Evolutionary conservation across 768 basidiomycete species (phyloP), one percentile per base, ranked within the genome.

Genomic region (Scleroderma citrinum): DNA sequence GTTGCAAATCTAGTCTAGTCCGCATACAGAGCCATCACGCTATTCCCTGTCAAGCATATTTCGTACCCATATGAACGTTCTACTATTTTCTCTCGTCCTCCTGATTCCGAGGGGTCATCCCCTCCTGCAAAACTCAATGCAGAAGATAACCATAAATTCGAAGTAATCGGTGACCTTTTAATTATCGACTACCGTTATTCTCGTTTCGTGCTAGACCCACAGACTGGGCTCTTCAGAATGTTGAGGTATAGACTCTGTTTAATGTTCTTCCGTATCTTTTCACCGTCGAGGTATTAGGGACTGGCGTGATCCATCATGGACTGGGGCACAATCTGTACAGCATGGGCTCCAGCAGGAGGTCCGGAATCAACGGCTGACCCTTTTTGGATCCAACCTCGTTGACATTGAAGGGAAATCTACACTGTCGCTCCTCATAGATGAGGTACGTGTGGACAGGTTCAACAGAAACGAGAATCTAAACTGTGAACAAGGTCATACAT

Each of bases 161-260:
- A 71, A 8, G 57, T 70, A 17, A 64, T 90, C 13, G 68, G 72
- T 16, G 66, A 69, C 47, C 72, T 97, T 34, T 73, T 81, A 38
- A 65, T 89, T 39, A 77, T 94, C 40, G 92, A 97, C 62, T 96
- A 96, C 66, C 85, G 96, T 20, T 95, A 98, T 60, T 88, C 87
- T 17, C 80, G 90, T 13, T 96, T 93, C 68, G 85, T 87, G 1
- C 68, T 98, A 23, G 92, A 99, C 61, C 85, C 87, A 7, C 77
- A 80, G 41, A 85, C 79, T 3, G 93, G 94, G 3, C 65, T 90
- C 41, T 98, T 96, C 65, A 71, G 67, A 31, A 85, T 90, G 76
- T 75, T 90, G 46, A 82, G 83, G 93, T 93, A 45, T 48, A 76
- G 69, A 21, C 39, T 23, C n/a, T 32, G 19, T 31, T 20, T 35